These are phyloP conservation scores for Candida boleticola DNA, from an alignment of 805 yeast genomes.

Conservation along the genomic window DNA sequence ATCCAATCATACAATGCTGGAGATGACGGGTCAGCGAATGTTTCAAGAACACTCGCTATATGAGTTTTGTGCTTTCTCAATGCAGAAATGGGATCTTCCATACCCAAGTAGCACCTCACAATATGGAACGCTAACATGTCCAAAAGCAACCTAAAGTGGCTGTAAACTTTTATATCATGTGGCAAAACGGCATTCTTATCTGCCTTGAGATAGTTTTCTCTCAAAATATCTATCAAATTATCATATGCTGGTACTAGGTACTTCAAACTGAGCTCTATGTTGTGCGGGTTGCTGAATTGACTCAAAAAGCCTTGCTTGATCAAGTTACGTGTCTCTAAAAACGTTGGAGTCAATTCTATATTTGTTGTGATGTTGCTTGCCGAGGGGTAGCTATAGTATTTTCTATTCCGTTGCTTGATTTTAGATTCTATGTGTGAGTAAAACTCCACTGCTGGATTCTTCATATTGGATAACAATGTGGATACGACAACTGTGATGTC, in stretches of 20 bases:
- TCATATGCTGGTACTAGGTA: slow-evolving; percentile 35
- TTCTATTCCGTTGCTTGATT: slow-evolving; percentile 32
- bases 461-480: slow-evolving; percentile 29
- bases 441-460: slow-evolving; percentile 28
- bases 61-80: slow-evolving; percentile 66
- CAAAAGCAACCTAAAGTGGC: slow-evolving; percentile 44
- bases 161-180: slow-evolving; percentile 30
- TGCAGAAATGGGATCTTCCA: slow-evolving; percentile 58
- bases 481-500: slow-evolving; percentile 32
- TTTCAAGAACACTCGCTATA: slow-evolving; percentile 38
- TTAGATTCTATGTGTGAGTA: slow-evolving; percentile 30
- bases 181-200: background rate
- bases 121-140: slow-evolving; percentile 66
- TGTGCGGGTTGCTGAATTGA: slow-evolving; percentile 32
- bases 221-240: slow-evolving; percentile 23
- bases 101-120: slow-evolving; percentile 55
- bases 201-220: slow-evolving; percentile 9
- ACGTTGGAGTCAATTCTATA: slow-evolving; percentile 33
- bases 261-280: slow-evolving; percentile 28
- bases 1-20: slow-evolving; percentile 46
- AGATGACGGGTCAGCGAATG: background rate
- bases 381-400: slow-evolving; percentile 36
- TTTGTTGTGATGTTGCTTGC: slow-evolving; percentile 20
- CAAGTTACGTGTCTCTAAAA: slow-evolving; percentile 36
- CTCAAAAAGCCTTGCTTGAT: slow-evolving; percentile 34